Evolutionary conservation across 1,284 basidiomycete genomes (phyloP).

Genomic region (Paramarasmius palmivorus): DNA sequence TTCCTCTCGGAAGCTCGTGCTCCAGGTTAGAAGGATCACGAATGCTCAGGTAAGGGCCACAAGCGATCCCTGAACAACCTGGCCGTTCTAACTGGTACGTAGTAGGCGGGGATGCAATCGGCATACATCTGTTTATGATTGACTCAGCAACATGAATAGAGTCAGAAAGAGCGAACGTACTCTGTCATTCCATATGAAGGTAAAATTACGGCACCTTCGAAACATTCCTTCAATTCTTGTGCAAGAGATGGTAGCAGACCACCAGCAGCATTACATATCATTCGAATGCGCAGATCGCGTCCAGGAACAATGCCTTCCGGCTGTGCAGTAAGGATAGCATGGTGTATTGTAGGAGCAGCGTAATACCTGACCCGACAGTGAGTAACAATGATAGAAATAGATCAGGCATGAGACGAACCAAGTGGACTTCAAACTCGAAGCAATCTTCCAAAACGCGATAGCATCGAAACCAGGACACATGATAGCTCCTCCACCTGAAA

Average conservation of each 20-base stretch:
- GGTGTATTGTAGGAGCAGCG: slow-evolving; percentile 47
- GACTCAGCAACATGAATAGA: slow-evolving; percentile 22
- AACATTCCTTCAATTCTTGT: slow-evolving; percentile 33
- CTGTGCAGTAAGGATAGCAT: slow-evolving; percentile 42
- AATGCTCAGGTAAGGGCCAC: slow-evolving; percentile 48
- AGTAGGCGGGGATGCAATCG: slow-evolving; percentile 44
- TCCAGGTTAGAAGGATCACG: slow-evolving; percentile 40
- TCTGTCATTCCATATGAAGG: slow-evolving; percentile 53
- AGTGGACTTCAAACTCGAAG: slow-evolving; percentile 44
- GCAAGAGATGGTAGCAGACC: slow-evolving; percentile 46
- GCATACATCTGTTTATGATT: slow-evolving; percentile 42
- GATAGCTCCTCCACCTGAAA: slow-evolving; percentile 58
- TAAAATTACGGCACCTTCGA: slow-evolving; percentile 40
- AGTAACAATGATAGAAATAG: not conserved
- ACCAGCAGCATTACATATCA: slow-evolving; percentile 49
- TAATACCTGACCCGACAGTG: slow-evolving; percentile 37
- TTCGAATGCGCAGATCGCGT: slow-evolving; percentile 38
- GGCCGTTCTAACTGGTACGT: slow-evolving; percentile 45
- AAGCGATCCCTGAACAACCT: slow-evolving; percentile 47
- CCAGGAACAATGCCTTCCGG: slow-evolving; percentile 31
- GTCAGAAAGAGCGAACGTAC: slow-evolving; percentile 29
- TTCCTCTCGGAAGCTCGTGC: slow-evolving; percentile 31
- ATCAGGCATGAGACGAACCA: slow-evolving; percentile 40
- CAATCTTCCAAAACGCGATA: slow-evolving; percentile 58
- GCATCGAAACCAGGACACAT: slow-evolving; percentile 63